These are phyloP conservation scores for Boletus edulis DNA, from an alignment of 768 basidiomycete genomes.

Conservation along the genomic window DNA sequence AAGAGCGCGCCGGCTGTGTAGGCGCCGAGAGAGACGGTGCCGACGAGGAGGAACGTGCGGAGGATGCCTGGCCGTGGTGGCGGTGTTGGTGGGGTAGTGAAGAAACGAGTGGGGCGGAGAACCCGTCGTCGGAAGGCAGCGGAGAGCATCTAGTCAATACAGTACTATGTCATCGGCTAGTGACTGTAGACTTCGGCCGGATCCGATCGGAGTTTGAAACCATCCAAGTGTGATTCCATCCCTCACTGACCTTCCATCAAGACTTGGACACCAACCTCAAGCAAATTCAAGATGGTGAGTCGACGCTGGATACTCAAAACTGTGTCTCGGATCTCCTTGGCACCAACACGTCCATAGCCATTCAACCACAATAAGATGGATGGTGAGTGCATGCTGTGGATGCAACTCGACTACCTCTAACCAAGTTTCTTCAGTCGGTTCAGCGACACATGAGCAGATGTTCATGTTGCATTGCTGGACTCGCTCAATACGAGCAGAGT, in stretches of 20 bases:
- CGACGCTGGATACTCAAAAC: constrained; percentile 9
- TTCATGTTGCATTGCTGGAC: constrained; percentile 40
- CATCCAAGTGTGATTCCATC: not conserved
- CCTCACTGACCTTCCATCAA: constrained; percentile 12
- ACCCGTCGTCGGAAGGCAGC: constrained; percentile 8
- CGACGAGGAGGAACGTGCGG: constrained; percentile 17
- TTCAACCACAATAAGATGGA: constrained; percentile 40
- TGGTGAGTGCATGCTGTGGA: constrained; percentile 46
- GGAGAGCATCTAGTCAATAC: not conserved
- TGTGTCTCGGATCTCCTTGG: constrained; percentile 39
- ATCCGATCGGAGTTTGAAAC: constrained; percentile 24
- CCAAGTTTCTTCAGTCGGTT: constrained; percentile 18
- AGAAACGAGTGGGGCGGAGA: constrained; percentile 11
- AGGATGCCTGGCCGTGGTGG: constrained; percentile 3
- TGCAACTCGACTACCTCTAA: constrained; percentile 28
- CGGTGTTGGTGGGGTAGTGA: constrained; percentile 11
- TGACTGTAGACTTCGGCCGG: constrained; percentile 6
- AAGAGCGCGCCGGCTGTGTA: constrained; percentile 64
- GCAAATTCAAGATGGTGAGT: constrained; percentile 52
- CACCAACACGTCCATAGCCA: constrained; percentile 36
- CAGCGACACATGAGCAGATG: constrained; percentile 36
- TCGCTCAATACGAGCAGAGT: constrained; percentile 32
- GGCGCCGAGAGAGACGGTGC: constrained; percentile 25
- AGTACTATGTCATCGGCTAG: too few species aligned
- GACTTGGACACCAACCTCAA: constrained; percentile 19